Conservation (phyloP, 2,329 filamentous ascomycete genomes). For the Ceratocystis smalleyi region DNA sequence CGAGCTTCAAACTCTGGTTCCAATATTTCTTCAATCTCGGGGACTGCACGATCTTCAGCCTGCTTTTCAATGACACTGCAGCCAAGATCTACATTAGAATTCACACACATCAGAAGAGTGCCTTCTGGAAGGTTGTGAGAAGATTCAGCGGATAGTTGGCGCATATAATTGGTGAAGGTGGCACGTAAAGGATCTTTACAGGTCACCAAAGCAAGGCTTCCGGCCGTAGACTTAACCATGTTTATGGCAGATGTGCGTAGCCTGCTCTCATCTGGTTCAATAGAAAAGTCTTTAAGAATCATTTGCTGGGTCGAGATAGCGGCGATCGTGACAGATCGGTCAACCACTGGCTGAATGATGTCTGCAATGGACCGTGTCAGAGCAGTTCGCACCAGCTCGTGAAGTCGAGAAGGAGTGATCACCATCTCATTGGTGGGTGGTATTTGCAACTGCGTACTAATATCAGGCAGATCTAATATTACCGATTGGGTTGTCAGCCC, state of each 20-base stretch:
- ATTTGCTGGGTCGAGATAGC: constrained; percentile 93
- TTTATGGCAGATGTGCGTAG: constrained; percentile 75
- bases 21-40: constrained; percentile 90
- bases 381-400: constrained; percentile 68
- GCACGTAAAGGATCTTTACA: constrained; percentile 93
- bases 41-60: constrained; percentile 80
- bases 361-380: constrained; percentile 84
- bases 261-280: constrained; percentile 77
- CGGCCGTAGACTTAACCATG: constrained; percentile 88
- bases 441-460: constrained; percentile 63
- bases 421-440: constrained; percentile 70
- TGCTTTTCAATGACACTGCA: constrained; percentile 91
- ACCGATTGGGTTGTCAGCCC: constrained; percentile 66
- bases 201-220: constrained; percentile 88
- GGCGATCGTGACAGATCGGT: constrained; percentile 92
- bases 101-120: constrained; percentile 95
- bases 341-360: constrained; percentile 94
- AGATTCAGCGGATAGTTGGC: constrained; percentile 50
- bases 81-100: constrained; percentile 87
- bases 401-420: constrained; percentile 50
- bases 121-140: constrained; percentile 80
- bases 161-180: constrained; percentile 95
- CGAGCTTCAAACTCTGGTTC: constrained; percentile 65
- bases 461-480: constrained; percentile 66
- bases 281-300: constrained; percentile 90